Percentiles rank a stretch among this genome's conserved stretches.
Evolutionary conservation across 2,329 filamentous ascomycete species (phyloP).

Genomic region (Ophiostoma piceae): DNA sequence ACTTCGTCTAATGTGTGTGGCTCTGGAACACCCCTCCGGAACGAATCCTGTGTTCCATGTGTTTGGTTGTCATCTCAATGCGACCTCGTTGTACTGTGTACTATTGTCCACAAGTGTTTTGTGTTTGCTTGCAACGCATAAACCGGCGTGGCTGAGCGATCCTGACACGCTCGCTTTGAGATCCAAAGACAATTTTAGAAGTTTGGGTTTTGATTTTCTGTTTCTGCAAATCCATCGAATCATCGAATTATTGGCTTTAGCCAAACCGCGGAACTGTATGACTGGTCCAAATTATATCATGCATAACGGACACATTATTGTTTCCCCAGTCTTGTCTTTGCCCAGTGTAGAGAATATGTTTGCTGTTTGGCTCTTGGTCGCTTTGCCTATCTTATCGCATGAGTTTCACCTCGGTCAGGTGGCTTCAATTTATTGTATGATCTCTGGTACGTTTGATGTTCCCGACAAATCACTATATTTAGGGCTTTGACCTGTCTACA

Average conservation of each 20-base stretch:
- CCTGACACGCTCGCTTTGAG: background rate
- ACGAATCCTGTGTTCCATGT: constrained; percentile 6
- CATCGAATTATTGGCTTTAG: background rate
- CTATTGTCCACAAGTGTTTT: background rate
- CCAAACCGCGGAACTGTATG: background rate
- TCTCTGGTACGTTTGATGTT: constrained; percentile 7
- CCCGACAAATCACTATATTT: constrained; percentile 3
- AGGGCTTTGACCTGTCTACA: background rate
- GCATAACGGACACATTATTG: background rate
- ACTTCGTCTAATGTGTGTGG: background rate
- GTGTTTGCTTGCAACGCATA: constrained; percentile 15
- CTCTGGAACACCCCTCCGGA: background rate
- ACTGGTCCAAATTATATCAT: background rate
- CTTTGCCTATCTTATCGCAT: background rate
- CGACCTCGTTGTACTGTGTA: background rate
- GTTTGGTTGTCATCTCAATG: background rate
- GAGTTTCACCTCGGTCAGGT: constrained; percentile 4
- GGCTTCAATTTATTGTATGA: background rate
- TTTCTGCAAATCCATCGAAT: background rate
- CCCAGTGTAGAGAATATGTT: too few relatives aligned
- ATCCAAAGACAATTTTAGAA: background rate
- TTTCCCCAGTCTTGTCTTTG: background rate
- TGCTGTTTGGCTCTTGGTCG: background rate
- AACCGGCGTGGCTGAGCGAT: constrained; percentile 22
- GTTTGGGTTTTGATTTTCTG: background rate